These are phyloP conservation scores for Leishmania tropica DNA, from an alignment of 208 protist species.

Conservation along the genomic window DNA sequence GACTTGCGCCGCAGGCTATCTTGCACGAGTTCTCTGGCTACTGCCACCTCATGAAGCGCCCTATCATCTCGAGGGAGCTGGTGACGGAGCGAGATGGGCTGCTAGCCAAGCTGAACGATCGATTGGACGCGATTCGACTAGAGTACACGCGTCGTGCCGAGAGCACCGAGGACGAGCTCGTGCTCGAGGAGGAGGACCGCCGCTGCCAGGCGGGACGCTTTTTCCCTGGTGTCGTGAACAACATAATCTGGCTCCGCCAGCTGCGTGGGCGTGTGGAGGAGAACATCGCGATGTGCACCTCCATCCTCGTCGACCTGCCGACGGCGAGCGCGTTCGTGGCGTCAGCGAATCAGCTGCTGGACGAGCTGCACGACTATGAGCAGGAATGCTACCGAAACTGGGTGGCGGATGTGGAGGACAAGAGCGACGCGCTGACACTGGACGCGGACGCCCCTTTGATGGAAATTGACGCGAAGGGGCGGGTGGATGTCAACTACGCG, in stretches of 20 bases:
- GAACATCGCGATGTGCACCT: slow-evolving; percentile 77
- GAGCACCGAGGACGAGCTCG: slow-evolving; percentile 67
- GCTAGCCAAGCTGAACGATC: slow-evolving; percentile 89
- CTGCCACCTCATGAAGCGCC: slow-evolving; percentile 81
- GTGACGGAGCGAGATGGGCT: slow-evolving; percentile 81
- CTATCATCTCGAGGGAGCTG: slow-evolving; percentile 89
- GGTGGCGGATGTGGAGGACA: slow-evolving; percentile 77
- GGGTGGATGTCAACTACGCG: slow-evolving; percentile 88
- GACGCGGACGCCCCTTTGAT: slow-evolving; percentile 86
- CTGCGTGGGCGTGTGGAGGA: slow-evolving; percentile 74
- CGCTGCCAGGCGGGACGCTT: slow-evolving; percentile 89
- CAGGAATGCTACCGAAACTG: slow-evolving; percentile 84
- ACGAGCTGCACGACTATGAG: slow-evolving; percentile 90
- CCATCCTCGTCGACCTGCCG: slow-evolving; percentile 81
- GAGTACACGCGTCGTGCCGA: slow-evolving; percentile 88
- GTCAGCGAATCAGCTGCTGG: slow-evolving; percentile 57
- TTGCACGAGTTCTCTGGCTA: slow-evolving; percentile 86
- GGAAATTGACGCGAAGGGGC: slow-evolving; percentile 81
- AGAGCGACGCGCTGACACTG: slow-evolving; percentile 64
- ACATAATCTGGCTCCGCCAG: slow-evolving; percentile 92
- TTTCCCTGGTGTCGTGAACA: slow-evolving; percentile 92
- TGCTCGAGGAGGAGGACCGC: slow-evolving; percentile 87
- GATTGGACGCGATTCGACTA: slow-evolving; percentile 77
- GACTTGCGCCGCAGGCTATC: slow-evolving; percentile 83
- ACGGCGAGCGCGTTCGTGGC: slow-evolving; percentile 63